Evolutionary conservation across 192 early-diverging fungal genomes (phyloP).

Genomic region (Backusella sp.): DNA sequence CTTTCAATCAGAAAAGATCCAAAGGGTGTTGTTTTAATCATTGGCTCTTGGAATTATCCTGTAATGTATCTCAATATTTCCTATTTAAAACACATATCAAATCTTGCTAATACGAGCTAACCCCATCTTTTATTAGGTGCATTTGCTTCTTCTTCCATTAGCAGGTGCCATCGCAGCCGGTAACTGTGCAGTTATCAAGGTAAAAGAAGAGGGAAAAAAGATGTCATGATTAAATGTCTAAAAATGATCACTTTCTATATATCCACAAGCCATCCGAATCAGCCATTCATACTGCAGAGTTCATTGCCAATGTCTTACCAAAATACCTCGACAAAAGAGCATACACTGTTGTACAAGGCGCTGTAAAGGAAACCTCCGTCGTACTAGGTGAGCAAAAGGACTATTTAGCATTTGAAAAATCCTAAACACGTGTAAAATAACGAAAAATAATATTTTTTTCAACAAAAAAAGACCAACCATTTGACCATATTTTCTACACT

Average conservation of each 20-base stretch:
- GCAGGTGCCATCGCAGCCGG: slow-evolving; percentile 89
- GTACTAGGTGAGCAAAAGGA: slow-evolving; percentile 35
- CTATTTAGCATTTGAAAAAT: too few relatives aligned
- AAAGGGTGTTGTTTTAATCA: slow-evolving; percentile 69
- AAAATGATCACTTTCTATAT: not conserved
- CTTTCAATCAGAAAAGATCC: slow-evolving; percentile 67
- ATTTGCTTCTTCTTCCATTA: slow-evolving; percentile 69
- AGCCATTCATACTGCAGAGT: slow-evolving; percentile 57
- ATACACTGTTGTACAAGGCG: slow-evolving; percentile 76
- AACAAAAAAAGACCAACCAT: slow-evolving; percentile 45
- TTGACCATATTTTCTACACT: slow-evolving; percentile 90
- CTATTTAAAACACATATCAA: too few relatives aligned
- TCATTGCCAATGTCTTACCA: slow-evolving; percentile 62
- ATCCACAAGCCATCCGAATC: slow-evolving; percentile 72
- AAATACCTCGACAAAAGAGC: slow-evolving; percentile 71
- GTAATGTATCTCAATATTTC: not conserved
- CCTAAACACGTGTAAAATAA: slow-evolving; percentile 60
- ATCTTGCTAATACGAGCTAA: too few relatives aligned
- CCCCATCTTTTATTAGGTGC: slow-evolving; percentile 26
- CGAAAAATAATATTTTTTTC: slow-evolving; percentile 30
- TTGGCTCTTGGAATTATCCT: slow-evolving; percentile 60
- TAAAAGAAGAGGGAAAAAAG: not conserved
- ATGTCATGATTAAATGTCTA: not conserved
- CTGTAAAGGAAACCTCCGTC: slow-evolving; percentile 65
- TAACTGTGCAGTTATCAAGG: slow-evolving; percentile 77